Conservation (phyloP, 306 rosid genomes). For the Hylodesmum podocarpum region DNA sequence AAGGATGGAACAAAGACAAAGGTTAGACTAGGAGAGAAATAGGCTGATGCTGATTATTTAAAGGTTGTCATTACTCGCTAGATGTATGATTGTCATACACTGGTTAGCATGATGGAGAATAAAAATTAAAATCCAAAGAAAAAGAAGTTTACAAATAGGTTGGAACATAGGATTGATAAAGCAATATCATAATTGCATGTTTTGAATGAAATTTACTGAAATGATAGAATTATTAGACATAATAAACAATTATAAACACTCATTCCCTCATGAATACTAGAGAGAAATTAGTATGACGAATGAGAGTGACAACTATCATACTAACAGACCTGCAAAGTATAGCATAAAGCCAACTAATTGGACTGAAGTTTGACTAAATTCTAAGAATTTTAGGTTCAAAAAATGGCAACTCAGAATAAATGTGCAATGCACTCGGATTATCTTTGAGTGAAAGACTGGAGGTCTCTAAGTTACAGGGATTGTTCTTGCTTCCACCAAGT, state of each 20-base stretch:
- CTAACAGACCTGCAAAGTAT: not conserved
- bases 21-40: not conserved
- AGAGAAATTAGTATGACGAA: conserved; percentile 7
- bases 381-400: not conserved
- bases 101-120: not conserved
- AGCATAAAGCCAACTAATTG: conserved; percentile 16
- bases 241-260: not conserved
- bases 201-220: not conserved
- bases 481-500: not conserved
- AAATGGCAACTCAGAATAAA: not conserved
- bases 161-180: not conserved
- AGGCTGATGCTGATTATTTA: not conserved
- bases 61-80: not conserved
- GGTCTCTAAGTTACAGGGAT: conserved; percentile 12
- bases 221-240: not conserved
- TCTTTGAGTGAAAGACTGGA: not conserved
- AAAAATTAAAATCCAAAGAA: not conserved
- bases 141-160: not conserved
- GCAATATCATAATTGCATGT: not conserved
- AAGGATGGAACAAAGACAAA: not conserved
- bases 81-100: not conserved
- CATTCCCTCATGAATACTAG: not conserved
- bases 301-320: conserved; percentile 5
- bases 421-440: not conserved
- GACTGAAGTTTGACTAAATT: too few relatives aligned